These are phyloP conservation scores for Fusarium mangiferae DNA, from an alignment of 2,329 filamentous ascomycete genomes.

Conservation along the genomic window DNA sequence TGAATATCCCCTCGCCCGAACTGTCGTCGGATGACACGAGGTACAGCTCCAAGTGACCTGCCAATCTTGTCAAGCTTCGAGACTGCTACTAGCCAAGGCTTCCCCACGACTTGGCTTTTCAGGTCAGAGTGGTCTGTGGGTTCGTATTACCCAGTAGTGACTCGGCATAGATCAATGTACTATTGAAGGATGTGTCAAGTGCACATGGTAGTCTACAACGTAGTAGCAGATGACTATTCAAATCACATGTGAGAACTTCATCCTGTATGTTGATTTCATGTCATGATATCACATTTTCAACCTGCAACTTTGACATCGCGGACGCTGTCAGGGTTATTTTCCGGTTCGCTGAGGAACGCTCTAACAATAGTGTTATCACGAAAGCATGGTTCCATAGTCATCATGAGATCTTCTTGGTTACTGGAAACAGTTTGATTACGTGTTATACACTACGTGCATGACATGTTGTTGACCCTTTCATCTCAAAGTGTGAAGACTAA, in stretches of 20 bases:
- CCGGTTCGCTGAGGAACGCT: accelerated
- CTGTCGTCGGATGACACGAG: no score
- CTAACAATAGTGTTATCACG: accelerated
- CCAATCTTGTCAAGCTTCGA: not conserved
- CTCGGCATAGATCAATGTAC: not conserved
- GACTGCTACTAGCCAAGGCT: not conserved
- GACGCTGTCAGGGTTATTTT: accelerated
- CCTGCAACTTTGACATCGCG: accelerated
- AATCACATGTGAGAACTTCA: not conserved
- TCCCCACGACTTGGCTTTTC: not conserved
- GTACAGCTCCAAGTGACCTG: accelerated
- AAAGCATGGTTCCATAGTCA: accelerated
- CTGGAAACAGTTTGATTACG: accelerated
- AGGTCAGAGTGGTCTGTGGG: not conserved
- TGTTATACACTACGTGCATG: accelerated
- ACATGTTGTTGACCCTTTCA: no score
- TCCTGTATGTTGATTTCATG: accelerated
- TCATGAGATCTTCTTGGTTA: accelerated
- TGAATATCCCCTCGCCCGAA: not conserved
- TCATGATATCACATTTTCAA: accelerated
- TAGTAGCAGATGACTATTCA: no score
- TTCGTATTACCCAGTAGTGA: not conserved
- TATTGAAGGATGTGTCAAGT: not conserved
- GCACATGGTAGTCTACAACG: accelerated
- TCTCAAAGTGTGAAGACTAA: accelerated